Base-by-base conservation (phyloP, 2,329 filamentous ascomycete species). In the Scleromitrula shiraiana region DNA sequence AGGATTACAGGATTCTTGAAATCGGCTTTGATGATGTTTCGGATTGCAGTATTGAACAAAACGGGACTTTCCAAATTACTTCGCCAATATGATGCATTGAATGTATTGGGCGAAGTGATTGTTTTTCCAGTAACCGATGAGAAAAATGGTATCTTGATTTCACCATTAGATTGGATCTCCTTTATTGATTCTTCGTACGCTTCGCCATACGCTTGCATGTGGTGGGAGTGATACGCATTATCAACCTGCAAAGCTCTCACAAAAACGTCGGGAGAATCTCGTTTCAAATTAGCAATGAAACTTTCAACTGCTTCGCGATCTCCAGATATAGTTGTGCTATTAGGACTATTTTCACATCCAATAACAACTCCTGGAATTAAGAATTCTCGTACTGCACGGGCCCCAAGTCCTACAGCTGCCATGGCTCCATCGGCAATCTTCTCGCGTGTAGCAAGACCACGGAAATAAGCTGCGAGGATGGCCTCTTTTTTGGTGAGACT, bases 351-450 rank as follows among this genome's bases (percentile, higher is more conserved):
- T 4, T 61, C 57, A 20, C 62, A 65, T 10, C 65, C 67, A 22
- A 68, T 56, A 15, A 57, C 60, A 51, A 54, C 52, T 4, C 47
- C 49, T 17, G 20, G 19, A 2, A 19, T 23, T 5, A 53, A 46
- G 43, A 36, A 20, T 63, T 22, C 47, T 0, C 56, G 53, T 7
- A 64, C 66, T 12, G 45, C 40, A 4, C 46, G 41, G 5, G 24
- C 7, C 1, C 54, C 53, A 3, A 67, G 63, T 0, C 68, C 70
- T 0, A 68, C 70, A 0, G 73, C 73, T 33, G 76, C 56, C 75
- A 78, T 78, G n/a, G 22, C 46, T 0, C 76, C 76, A 4, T 60
- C 17, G 5, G 5, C 36, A 9, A 20, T 32, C 15, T 19, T 14
- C 24, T n/a, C n/a, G 12, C 10, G 14, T 5, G 10, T 41, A 12